phyloP scores from a whole-genome alignment of 176 grass and related monocot genomes.

The Triticum turgidum region DNA sequence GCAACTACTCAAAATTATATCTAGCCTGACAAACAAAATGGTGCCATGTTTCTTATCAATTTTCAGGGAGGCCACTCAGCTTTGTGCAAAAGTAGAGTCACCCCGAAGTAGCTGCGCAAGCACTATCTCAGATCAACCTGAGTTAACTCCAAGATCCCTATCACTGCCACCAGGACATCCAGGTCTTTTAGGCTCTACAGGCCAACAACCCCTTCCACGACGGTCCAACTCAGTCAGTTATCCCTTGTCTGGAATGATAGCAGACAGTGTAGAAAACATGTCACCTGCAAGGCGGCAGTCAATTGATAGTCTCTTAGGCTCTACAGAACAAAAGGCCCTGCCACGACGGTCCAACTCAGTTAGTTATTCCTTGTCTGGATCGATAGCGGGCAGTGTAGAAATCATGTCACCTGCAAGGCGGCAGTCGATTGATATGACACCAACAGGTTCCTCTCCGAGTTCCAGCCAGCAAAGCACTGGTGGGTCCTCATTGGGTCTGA shows the following conservation, averaged over 20 bases:
- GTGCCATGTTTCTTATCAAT: neutral
- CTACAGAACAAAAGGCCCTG: conserved; percentile 17
- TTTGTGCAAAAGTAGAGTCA: conserved; percentile 20
- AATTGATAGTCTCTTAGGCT: conserved; percentile 5
- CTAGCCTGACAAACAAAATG: neutral
- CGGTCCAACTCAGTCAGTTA: conserved; percentile 44
- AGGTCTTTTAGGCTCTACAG: conserved; percentile 14
- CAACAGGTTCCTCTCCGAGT: conserved; percentile 18
- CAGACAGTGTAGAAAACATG: conserved; percentile 18
- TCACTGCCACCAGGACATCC: conserved; percentile 42
- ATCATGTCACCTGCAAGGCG: neutral
- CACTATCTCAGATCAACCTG: conserved; percentile 31
- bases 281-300: neutral
- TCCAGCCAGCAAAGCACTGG: conserved; percentile 22
- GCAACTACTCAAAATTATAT: neutral
- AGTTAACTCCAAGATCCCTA: conserved; percentile 26
- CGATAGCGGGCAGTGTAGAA: neutral
- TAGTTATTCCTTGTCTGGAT: conserved; percentile 15
- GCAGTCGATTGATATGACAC: conserved; percentile 1
- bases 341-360: conserved; percentile 26
- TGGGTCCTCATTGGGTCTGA: conserved; percentile 6
- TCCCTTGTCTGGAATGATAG: neutral
- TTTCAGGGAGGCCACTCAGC: conserved; percentile 47
- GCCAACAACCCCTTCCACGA: neutral
- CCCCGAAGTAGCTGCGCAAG: conserved; percentile 40